Base-by-base conservation (phyloP, 306 rosid genomes). In the Acacia confusa region DNA sequence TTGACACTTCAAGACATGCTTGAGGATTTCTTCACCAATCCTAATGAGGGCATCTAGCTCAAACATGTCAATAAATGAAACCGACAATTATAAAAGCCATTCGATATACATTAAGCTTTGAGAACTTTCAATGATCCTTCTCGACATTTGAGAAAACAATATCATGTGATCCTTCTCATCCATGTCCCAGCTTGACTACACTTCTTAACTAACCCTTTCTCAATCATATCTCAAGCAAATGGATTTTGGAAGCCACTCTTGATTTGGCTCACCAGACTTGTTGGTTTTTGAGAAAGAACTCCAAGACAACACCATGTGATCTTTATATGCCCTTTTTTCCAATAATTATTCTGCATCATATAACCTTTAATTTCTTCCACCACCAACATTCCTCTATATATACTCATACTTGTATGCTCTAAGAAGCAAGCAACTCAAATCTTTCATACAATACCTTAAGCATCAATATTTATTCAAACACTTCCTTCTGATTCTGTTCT, bases 91-190 rank as follows among this genome's bases (percentile, higher is more conserved):
- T 2, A 28, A 28, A 28, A 28, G 30, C 30, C 30, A 28, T 28
- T 28, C 30, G 30, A 28, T 2, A 28, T 28, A 28, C 30, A 28
- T 28, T 28, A 28, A 28, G 2, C 30, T 28, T 28, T 28, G 30
- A 28, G 30, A 28, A 9, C n/a, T 50, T 50, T 8, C 65, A 58
- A 22, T 53, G 60, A 55, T 58, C 30, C 14, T 22, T 11, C 7
- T 25, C 24, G 32, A 60, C 30, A 60, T 9, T 24, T 60, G 34
- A 24, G 32, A 60, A 60, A 60, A 60, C 66, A 60, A 1, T 22
- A 60, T 25, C 66, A 60, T 60, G 17, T 60, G 66, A 60, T 60
- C 66, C 32, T 60, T 60, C 34, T 66, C 71, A 64, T 34, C 71
- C 41, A 16, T 7, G 44, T 30, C 45, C 7, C n/a, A 28, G 30